Evolutionary conservation across 1,139 yeast species (phyloP).

Genomic region (Hansenula lynferdii): DNA sequence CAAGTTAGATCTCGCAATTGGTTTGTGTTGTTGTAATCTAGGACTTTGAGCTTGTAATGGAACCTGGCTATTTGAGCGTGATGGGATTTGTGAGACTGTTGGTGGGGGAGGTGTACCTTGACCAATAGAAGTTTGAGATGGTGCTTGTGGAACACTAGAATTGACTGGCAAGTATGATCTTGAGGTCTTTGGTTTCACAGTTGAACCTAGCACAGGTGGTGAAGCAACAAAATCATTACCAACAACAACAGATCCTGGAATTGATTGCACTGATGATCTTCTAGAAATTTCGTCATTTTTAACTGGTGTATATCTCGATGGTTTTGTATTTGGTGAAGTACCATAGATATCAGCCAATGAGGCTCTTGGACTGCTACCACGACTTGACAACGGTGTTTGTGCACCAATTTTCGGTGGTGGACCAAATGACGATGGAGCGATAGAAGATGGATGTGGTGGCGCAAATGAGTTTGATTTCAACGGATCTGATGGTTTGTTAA

Average conservation of each 20-base stretch:
- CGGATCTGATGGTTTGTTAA: conserved; percentile 4
- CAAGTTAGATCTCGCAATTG: background rate
- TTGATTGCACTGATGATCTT: conserved; percentile 17
- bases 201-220: conserved; percentile 7
- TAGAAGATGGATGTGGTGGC: conserved; percentile 25
- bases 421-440: conserved; percentile 16
- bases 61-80: background rate
- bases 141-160: background rate
- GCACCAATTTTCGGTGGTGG: background rate
- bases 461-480: conserved; percentile 11
- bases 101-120: background rate
- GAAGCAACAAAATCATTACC: conserved; percentile 6
- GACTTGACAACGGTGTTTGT: background rate
- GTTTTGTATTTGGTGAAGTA: background rate
- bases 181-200: background rate
- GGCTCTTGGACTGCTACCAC: conserved; percentile 4
- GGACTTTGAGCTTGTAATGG: background rate
- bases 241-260: conserved; percentile 5
- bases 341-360: conserved; percentile 4
- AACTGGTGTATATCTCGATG: conserved; percentile 2
- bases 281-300: conserved; percentile 10
- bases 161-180: background rate
- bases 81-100: background rate
- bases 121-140: background rate
- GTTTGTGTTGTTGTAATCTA: background rate